A percentile compares a stretch with the other conserved stretches of the same genome.
Conservation (phyloP, 2,329 filamentous ascomycete species). For the Colletotrichum phormii region DNA sequence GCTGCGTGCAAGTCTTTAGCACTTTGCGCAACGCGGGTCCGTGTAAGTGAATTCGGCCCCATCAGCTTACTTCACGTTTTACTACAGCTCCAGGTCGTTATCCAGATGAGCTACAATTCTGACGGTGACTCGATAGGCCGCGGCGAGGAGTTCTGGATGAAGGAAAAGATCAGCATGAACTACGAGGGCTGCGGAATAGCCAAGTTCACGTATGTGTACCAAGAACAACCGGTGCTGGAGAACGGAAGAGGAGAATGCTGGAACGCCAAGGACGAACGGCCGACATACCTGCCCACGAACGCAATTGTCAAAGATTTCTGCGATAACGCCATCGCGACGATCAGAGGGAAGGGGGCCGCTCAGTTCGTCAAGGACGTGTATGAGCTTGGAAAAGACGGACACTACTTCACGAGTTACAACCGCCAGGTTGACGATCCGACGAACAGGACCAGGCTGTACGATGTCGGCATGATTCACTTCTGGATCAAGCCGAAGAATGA, state of each 20-base stretch:
- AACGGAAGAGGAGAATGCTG: constrained; percentile 21
- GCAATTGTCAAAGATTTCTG: constrained; percentile 6
- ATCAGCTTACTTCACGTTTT: not conserved
- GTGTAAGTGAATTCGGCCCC: not conserved
- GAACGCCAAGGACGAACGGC: not conserved
- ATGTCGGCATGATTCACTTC: constrained; percentile 23
- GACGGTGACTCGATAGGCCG: not conserved
- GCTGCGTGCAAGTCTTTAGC: constrained; percentile 20
- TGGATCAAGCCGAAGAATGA: constrained; percentile 19
- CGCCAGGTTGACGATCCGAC: not conserved
- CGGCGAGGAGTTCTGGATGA: constrained; percentile 24
- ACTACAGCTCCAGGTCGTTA: not conserved
- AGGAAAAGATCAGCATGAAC: not conserved
- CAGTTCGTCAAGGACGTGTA: not conserved
- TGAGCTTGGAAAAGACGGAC: not conserved
- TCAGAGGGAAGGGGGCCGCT: not conserved
- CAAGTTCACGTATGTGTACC: constrained; percentile 1
- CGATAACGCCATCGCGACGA: not conserved
- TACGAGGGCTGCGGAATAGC: constrained; percentile 22
- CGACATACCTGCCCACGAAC: constrained; percentile 6
- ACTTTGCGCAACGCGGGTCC: not conserved
- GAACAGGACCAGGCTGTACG: not conserved
- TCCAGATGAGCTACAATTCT: not conserved
- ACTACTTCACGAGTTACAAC: constrained; percentile 29
- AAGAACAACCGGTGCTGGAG: not conserved